Percentiles rank a stretch among this genome's conserved stretches.
Conservation (phyloP, 2,329 filamentous ascomycete genomes). For the Trichoderma aggressivum region DNA sequence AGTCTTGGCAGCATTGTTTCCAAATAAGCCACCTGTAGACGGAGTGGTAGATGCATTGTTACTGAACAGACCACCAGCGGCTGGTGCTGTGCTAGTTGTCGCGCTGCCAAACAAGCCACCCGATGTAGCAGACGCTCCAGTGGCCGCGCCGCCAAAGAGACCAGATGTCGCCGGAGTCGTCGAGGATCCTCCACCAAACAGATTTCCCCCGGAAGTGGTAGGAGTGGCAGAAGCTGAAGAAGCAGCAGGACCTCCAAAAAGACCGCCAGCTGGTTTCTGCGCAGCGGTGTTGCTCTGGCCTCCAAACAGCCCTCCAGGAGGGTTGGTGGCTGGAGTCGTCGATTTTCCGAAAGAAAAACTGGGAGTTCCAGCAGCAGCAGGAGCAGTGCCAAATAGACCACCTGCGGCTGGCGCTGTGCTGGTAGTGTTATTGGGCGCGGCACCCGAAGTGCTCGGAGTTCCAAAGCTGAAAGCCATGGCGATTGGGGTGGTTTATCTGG, state of each 20-base stretch:
- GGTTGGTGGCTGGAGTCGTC: slow-evolving; percentile 30
- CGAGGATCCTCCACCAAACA: slow-evolving; percentile 28
- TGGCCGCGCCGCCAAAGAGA: slow-evolving; percentile 32
- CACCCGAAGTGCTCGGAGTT: slow-evolving; percentile 33
- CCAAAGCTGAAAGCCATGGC: slow-evolving; percentile 42
- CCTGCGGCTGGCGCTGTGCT: slow-evolving; percentile 40
- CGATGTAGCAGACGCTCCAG: slow-evolving; percentile 27
- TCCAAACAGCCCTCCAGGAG: slow-evolving; percentile 32
- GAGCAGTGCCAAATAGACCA: slow-evolving; percentile 39
- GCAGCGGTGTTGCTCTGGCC: slow-evolving; percentile 30
- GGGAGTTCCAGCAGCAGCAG: slow-evolving; percentile 28
- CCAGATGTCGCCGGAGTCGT: slow-evolving; percentile 30
- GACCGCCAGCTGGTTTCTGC: slow-evolving; percentile 28
- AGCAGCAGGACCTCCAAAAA: slow-evolving; percentile 27
- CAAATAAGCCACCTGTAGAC: slow-evolving; percentile 24
- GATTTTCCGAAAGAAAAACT: slow-evolving; percentile 41
- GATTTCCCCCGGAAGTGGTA: slow-evolving; percentile 25
- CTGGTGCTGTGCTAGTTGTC: slow-evolving; percentile 22
- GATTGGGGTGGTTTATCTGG: neutral
- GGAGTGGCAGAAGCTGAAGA: slow-evolving; percentile 31
- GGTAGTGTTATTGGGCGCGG: slow-evolving; percentile 31
- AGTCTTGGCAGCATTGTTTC: slow-evolving; percentile 25
- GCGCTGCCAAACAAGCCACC: slow-evolving; percentile 27
- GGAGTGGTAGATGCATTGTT: slow-evolving; percentile 27
- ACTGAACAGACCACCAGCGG: slow-evolving; percentile 26